A percentile compares a stretch with the other conserved stretches of the same genome.
Evolutionary conservation across 2,329 filamentous ascomycete species (phyloP).

Genomic region (Fusarium humuli): DNA sequence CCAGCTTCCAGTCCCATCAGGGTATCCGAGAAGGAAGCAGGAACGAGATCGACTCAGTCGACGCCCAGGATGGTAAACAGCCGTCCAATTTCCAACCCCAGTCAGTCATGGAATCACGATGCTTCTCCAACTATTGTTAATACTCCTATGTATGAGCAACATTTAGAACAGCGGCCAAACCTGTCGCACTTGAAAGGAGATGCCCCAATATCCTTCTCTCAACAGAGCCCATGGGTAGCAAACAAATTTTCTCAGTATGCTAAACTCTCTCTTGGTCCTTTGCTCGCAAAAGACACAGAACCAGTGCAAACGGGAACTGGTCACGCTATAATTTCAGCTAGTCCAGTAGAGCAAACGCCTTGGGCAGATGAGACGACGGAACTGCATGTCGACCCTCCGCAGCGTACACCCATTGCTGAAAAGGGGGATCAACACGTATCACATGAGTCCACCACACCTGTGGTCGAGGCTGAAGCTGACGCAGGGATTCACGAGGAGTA

Average conservation of each 20-base stretch:
- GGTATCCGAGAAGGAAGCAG: not conserved
- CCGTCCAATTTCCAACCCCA: not conserved
- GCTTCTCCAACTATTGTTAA: not conserved
- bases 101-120: not conserved
- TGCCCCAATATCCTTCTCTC: constrained; percentile 32
- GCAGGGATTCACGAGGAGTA: constrained; percentile 13
- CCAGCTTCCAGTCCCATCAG: not conserved
- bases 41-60: not conserved
- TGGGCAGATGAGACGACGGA: constrained; percentile 28
- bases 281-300: not conserved
- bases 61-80: not conserved
- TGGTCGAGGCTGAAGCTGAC: not conserved
- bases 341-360: constrained; percentile 37
- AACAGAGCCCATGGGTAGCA: constrained; percentile 45
- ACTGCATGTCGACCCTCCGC: not conserved
- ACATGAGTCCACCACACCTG: constrained; percentile 2
- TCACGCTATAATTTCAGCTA: not conserved
- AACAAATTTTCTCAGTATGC: constrained; percentile 39
- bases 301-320: constrained; percentile 1
- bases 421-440: not conserved
- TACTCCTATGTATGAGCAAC: not conserved
- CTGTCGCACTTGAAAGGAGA: not conserved
- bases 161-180: not conserved
- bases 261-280: constrained; percentile 8
- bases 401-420: not conserved